Percentiles rank a stretch among this genome's conserved stretches.
These are phyloP conservation scores for Blechomonas ayalai DNA, from an alignment of 208 protist species.

Conservation along the genomic window DNA sequence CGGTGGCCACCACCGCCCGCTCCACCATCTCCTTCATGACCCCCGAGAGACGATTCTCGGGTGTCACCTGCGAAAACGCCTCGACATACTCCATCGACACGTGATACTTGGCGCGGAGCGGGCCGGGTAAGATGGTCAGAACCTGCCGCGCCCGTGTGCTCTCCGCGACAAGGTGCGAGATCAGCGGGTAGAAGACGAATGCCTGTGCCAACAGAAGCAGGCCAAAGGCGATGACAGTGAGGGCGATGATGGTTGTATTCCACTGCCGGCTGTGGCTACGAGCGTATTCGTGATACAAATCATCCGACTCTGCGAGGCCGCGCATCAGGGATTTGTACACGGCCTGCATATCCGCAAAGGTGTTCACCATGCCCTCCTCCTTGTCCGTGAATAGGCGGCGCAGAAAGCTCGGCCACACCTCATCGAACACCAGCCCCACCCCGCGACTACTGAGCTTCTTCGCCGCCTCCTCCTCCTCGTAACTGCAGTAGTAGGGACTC, in stretches of 20 bases:
- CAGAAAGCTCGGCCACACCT: slow-evolving; percentile 7
- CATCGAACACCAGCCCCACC: slow-evolving; percentile 9
- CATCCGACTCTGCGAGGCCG: slow-evolving; percentile 6
- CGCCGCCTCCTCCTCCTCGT: neutral
- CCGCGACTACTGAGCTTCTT: slow-evolving; percentile 5
- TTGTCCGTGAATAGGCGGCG: slow-evolving; percentile 2
- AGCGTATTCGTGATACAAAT: neutral
- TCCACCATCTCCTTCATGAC: slow-evolving; percentile 8
- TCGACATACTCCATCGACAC: neutral
- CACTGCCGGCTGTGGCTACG: neutral
- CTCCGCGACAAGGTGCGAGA: slow-evolving; percentile 1
- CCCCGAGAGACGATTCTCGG: neutral
- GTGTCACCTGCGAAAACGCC: neutral
- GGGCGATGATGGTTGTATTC: neutral
- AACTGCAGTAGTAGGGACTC: slow-evolving; percentile 9
- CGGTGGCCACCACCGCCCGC: slow-evolving; percentile 4
- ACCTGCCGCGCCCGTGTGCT: slow-evolving; percentile 4
- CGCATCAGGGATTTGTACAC: neutral
- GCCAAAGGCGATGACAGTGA: slow-evolving; percentile 1
- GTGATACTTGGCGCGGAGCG: slow-evolving; percentile 3
- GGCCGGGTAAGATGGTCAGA: slow-evolving; percentile 4
- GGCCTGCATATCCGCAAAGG: neutral
- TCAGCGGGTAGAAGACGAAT: no score
- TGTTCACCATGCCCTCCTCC: neutral
- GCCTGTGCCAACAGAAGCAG: no score